Base-by-base conservation (phyloP, 2,329 filamentous ascomycete species). In the Oidium heveae region DNA sequence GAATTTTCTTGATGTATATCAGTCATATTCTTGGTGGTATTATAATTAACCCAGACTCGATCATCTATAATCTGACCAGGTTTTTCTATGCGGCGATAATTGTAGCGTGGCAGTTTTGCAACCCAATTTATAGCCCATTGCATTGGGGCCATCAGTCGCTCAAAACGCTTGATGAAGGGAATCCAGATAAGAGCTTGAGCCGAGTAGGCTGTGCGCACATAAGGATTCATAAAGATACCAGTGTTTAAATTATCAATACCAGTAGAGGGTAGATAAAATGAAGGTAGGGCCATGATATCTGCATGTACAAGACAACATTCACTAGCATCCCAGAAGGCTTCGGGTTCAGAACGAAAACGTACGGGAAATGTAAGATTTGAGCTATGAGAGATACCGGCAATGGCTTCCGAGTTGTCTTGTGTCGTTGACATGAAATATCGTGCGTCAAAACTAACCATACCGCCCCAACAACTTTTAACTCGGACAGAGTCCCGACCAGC, bases 381-480 rank as follows among this genome's bases (percentile, higher is more conserved):
- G 36, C 24, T 39, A 12, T n/a, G 36, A 15, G 20, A 33, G 28
- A 33, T 52, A 41, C 50, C n/a, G 7, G 34, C 15, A n/a, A 9
- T 33, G 16, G 46, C 43, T 7, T 33, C 22, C 18, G 22, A 18
- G 8, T 34, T 46, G 15, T n/a, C n/a, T 44, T 32, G 18, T 16
- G 36, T 18, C 58, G 57, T 46, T 18, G 70, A 67, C 60, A 79
- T 75, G 50, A 82, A 75, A 65, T 74, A 78, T 50, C 68, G 67
- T 1, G 75, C 78, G 62, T 80, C 73, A 66, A 80, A 80, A 1
- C 76, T 76, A 2, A 77, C 79, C 75, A 86, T 86, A 22, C 84
- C 84, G 54, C 82, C 80, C 84, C 83, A 87, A 66, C 84, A 87
- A 58, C 79, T 80, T 60, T 74, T 75, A 1, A 86, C 82, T 9